A percentile compares a stretch with the other conserved stretches of the same genome.
Evolutionary conservation across 148 eudicot species (phyloP).

Genomic region (Chenopodium quinoa): DNA sequence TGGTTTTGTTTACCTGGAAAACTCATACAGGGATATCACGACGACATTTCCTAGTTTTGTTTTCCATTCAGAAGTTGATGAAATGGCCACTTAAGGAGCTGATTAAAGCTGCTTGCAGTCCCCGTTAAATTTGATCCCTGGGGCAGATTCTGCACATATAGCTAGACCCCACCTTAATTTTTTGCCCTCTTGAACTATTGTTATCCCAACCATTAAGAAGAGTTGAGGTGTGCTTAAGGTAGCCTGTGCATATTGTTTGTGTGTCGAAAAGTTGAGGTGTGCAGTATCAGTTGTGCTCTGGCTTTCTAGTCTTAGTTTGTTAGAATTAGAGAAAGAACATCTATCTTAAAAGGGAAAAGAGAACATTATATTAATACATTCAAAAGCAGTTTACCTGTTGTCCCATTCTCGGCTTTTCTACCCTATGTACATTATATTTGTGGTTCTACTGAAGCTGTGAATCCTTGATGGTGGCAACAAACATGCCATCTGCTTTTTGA

Average conservation of each 20-base stretch:
- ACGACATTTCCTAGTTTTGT: conserved; percentile 79
- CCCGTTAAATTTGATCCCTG: conserved; percentile 2
- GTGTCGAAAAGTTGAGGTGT: conserved; percentile 10
- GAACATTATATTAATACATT: neutral
- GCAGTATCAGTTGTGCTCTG: neutral
- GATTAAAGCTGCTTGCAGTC: neutral
- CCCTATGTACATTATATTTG: neutral
- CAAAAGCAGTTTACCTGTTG: neutral
- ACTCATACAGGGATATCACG: conserved; percentile 64
- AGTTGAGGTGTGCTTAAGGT: conserved; percentile 25
- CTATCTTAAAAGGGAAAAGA: neutral
- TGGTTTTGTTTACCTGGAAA: conserved; percentile 1
- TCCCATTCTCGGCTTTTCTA: neutral
- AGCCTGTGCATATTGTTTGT: conserved; percentile 26
- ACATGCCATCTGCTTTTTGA: neutral
- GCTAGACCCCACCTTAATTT: conserved; percentile 1
- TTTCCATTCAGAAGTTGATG: conserved; percentile 74
- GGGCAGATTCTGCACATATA: conserved; percentile 21
- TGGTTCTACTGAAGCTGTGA: neutral
- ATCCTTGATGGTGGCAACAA: neutral
- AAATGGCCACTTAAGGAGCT: conserved; percentile 42
- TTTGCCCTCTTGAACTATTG: neutral
- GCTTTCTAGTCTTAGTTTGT: conserved; percentile 3
- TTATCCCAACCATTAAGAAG: conserved; percentile 25
- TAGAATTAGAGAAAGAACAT: conserved; percentile 22